Base-by-base conservation (phyloP, 768 basidiomycete genomes). In the Leccinum fibrillosum region DNA sequence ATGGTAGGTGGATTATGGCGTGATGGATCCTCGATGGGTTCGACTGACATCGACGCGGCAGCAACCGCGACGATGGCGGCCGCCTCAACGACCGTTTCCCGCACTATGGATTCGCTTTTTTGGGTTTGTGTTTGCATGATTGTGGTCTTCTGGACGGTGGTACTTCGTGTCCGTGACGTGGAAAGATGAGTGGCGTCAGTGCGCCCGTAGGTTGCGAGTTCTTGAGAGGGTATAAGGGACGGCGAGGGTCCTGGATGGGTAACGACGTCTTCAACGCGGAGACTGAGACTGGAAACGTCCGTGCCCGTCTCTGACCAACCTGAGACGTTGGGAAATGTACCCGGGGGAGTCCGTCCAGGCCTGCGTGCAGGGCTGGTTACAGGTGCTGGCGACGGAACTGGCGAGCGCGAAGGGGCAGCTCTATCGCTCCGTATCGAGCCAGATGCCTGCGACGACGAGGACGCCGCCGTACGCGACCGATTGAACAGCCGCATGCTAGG, bases 281-380 rank as follows among this genome's bases (percentile, higher is more conserved):
- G 39, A 39, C 62, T 67, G 32, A 53, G 13, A 47, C 25, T 21
- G n/a, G 71, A 71, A 5, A 74, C n/a, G 17, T 72, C 61, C 1
- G 62, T 62, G 5, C 48, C 68, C 1, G 66, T 71, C 52, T 72
- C 71, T 1, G 72, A 72, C 69, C 73, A 70, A 17, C 71, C 72
- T 4, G 71, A 70, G 10, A 48, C 57, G 19, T 63, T 62, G 7
- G 72, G 67, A 17, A 65, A 65, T 0, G 71, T 64, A 4, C 71
- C 71, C 5, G 71, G 71, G 35, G 71, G 71, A 28, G 58, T 71
- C 23, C 58, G 69, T 10, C 72, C 63, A 10, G 34, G 54, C 39
- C 66, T 64, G 2, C 73, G 72, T 19, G 60, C 15, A 1, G 65
- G 66, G 13, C 55, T 39, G 5, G 61, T 61, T 4, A 54, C 50